Base-by-base conservation (phyloP, 495 filamentous ascomycete genomes). In the Penicillium pancosmium region DNA sequence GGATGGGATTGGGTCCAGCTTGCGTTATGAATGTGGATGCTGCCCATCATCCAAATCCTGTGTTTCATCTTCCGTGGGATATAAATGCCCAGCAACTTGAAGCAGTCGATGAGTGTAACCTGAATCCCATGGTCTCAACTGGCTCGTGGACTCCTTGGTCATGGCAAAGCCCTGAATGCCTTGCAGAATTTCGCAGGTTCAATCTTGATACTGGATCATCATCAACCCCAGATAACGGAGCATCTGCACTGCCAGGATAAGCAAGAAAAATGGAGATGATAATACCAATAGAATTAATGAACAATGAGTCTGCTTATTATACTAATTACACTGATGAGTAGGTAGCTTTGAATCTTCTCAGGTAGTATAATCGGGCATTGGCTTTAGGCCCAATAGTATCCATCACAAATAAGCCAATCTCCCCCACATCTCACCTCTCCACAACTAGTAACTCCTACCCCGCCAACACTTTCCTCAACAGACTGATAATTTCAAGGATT, bases 111-210 rank as follows among this genome's bases (percentile, higher is more conserved):
- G 46, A 5, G 11, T 13, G 46, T 15, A 13, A 4, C 11, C 12
- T 46, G 21, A 41, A 46, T 13, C 40, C 40, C n/a, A 13, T 27
- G 8, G 9, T 27, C 33, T 13, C 55, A 15, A 16, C 34, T 15
- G 31, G 41, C 12, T 38, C 43, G 34, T 56, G 49, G 27, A 59
- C 53, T 52, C 44, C 59, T 10, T 65, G 63, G 58, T 40, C 59
- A 18, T 62, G 55, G 59, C 63, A 59, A 46, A 66, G 59, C 27
- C 63, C 59, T 2, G 59, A 66, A 36, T 60, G 63, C 48, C 59
- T 62, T 46, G 59, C 51, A 16, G 59, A 66, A 38, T 65, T 48
- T 18, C 54, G 54, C 16, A 35, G 54, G 18, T 56, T 38, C 13
- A 56, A 35, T 10, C 16, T 19, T 18, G 19, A 21, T n/a, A 4